Evolutionary conservation across 2,329 filamentous ascomycete species (phyloP), one percentile per base, ranked within the genome.

Genomic region (Cryoendolithus antarcticus): DNA sequence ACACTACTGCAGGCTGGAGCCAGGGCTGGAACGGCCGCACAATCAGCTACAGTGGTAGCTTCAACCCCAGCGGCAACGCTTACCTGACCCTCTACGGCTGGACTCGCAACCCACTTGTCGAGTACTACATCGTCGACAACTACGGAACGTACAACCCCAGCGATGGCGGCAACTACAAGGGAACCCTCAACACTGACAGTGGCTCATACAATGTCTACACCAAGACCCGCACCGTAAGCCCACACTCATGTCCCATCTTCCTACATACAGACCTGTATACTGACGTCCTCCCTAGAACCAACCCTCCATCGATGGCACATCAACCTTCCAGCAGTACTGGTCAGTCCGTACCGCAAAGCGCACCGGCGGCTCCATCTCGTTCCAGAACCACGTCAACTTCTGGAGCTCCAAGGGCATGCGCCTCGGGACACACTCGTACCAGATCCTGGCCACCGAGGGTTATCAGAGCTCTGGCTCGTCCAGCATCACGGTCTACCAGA

Each of bases 1-100:
- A 19, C 15, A 19, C 15, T 19, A 19, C 15, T 19, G 15, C 15
- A 19, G 15, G 15, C 15, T 19, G 15, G 15, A 19, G 15, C 15
- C 15, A 19, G 15, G 15, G 15, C 15, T 19, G 15, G 15, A 19
- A 19, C 15, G 15, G 15, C 15, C 15, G 15, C 15, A 39, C 41
- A 29, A 50, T 53, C 44, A 47, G 37, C 5, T 53, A 46, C 44
- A 36, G 38, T 7, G 47, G 44, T 9, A 21, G 40, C 21, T 45
- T 43, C 44, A 37, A 41, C 7, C 35, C 47, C 21, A 31, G 39
- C 19, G 44, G 45, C 32, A 71, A 72, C 59, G 53, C 52, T 27
- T 75, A 75, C 53, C 62, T 77, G 10, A 58, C 71, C 8, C 56
- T 76, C 4, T 77, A 77, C 50, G 72, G 72, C 38, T 77, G 73